Conservation (phyloP, 1,139 yeast species). For the Pichia sp. region DNA sequence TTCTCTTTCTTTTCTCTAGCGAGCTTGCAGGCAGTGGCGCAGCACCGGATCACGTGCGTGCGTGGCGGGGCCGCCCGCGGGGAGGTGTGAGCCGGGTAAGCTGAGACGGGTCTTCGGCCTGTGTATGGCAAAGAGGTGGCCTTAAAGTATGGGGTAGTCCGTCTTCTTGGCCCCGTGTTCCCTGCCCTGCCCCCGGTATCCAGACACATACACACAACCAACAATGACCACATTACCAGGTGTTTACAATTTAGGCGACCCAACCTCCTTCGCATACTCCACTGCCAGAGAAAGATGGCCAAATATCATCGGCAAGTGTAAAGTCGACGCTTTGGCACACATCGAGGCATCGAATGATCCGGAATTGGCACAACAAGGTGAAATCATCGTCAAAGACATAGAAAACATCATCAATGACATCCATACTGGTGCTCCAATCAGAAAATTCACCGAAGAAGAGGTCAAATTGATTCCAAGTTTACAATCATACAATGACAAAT, state of each 20-base stretch:
- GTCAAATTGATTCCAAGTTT: slow-evolving; percentile 42
- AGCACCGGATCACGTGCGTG: no score
- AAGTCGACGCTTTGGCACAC: slow-evolving; percentile 51
- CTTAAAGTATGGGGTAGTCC: no score
- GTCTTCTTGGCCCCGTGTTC: no score
- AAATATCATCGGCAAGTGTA: slow-evolving; percentile 62
- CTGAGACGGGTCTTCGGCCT: no score
- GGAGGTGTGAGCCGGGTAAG: no score
- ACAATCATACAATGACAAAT: slow-evolving; percentile 48
- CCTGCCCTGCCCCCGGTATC: no score
- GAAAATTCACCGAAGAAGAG: slow-evolving; percentile 37
- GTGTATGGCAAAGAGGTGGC: no score
- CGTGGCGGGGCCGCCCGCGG: no score
- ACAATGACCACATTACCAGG: slow-evolving; percentile 20
- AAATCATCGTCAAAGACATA: slow-evolving; percentile 16
- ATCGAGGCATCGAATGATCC: slow-evolving; percentile 2
- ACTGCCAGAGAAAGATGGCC: slow-evolving; percentile 91
- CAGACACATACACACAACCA: no score
- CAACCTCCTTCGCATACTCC: slow-evolving; percentile 74
- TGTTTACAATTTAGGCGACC: slow-evolving; percentile 58
- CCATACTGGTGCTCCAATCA: slow-evolving; percentile 40
- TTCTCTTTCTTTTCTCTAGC: no score
- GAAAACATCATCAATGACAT: slow-evolving; percentile 39
- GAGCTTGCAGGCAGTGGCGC: no score
- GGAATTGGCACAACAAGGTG: slow-evolving; percentile 25